Conservation (phyloP, 2,329 filamentous ascomycete species). For the Diaporthe destruens region DNA sequence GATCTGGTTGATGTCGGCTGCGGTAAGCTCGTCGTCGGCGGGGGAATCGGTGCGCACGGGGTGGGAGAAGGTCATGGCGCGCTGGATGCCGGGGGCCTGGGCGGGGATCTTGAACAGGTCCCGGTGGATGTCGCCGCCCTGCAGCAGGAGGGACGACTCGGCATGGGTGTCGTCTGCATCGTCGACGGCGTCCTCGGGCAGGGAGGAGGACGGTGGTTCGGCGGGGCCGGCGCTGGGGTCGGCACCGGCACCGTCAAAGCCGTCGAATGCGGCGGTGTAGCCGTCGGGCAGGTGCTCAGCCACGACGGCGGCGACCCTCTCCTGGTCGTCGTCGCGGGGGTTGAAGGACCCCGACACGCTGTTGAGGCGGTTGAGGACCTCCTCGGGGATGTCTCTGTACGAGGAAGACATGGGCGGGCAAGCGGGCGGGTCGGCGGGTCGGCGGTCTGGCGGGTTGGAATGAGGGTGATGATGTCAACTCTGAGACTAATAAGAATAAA, state of each 20-base stretch:
- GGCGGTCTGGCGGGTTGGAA: conserved; percentile 11
- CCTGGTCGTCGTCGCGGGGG: conserved; percentile 38
- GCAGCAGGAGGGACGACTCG: conserved; percentile 77
- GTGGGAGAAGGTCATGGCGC: conserved; percentile 46
- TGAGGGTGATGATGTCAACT: conserved; percentile 14
- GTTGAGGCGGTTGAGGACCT: conserved; percentile 38
- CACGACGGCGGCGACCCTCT: conserved; percentile 45
- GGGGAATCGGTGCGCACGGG: conserved; percentile 36
- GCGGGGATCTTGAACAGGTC: conserved; percentile 82
- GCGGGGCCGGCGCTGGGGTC: conserved; percentile 1
- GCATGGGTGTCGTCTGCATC: conserved; percentile 45
- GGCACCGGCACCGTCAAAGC: conserved; percentile 13
- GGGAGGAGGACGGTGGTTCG: not conserved
- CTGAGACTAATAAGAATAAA: conserved; percentile 13
- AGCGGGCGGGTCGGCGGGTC: no score
- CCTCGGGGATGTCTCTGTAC: conserved; percentile 34
- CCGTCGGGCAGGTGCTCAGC: conserved; percentile 51
- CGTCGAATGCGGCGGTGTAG: conserved; percentile 51
- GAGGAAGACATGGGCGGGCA: conserved; percentile 42
- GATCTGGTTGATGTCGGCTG: conserved; percentile 56
- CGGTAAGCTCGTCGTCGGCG: conserved; percentile 42
- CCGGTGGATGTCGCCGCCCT: conserved; percentile 83
- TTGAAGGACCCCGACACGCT: conserved; percentile 31
- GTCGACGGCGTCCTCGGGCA: conserved; percentile 10
- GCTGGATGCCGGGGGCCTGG: conserved; percentile 46